Conservation (phyloP, 768 basidiomycete species). For the Leccinum subgranulosum region DNA sequence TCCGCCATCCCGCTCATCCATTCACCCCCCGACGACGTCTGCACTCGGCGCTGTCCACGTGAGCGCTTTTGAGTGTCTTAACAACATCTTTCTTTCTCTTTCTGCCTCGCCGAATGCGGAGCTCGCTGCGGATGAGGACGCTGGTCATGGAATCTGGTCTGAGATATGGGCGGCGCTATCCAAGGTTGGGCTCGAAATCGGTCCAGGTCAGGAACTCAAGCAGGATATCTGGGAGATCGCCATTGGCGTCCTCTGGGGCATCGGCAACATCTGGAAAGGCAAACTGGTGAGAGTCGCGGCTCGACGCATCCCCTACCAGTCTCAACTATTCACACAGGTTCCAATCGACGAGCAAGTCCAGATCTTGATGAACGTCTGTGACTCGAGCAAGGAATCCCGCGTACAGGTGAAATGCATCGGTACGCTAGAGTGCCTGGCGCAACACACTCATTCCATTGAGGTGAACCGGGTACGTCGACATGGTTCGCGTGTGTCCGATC, state of each 20-base stretch:
- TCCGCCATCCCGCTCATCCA: slow-evolving; percentile 62
- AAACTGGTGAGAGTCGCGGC: slow-evolving; percentile 44
- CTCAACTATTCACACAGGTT: slow-evolving; percentile 34
- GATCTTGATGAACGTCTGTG: slow-evolving; percentile 64
- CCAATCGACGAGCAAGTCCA: slow-evolving; percentile 61
- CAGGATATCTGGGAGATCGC: slow-evolving; percentile 77
- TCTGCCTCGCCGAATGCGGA: slow-evolving; percentile 44
- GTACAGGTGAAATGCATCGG: slow-evolving; percentile 70
- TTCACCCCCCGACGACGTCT: slow-evolving; percentile 87
- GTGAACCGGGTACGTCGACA: slow-evolving; percentile 43
- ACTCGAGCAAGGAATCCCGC: slow-evolving; percentile 29
- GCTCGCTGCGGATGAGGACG: slow-evolving; percentile 43
- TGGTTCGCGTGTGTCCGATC: background rate
- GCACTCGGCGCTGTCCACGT: slow-evolving; percentile 81
- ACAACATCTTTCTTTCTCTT: slow-evolving; percentile 81
- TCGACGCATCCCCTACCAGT: background rate
- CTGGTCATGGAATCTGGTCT: slow-evolving; percentile 58
- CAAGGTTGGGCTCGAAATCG: slow-evolving; percentile 56
- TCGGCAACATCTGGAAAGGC: slow-evolving; percentile 75
- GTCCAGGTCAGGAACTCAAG: slow-evolving; percentile 63
- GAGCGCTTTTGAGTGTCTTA: slow-evolving; percentile 83
- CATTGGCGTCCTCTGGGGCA: slow-evolving; percentile 83
- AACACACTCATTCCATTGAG: slow-evolving; percentile 57
- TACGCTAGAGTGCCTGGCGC: slow-evolving; percentile 81
- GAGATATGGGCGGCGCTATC: slow-evolving; percentile 61